A percentile compares a stretch with the other conserved stretches of the same genome.
Evolutionary conservation across 2,329 filamentous ascomycete genomes (phyloP).

Genomic region (Plenodomus tracheiphilus): DNA sequence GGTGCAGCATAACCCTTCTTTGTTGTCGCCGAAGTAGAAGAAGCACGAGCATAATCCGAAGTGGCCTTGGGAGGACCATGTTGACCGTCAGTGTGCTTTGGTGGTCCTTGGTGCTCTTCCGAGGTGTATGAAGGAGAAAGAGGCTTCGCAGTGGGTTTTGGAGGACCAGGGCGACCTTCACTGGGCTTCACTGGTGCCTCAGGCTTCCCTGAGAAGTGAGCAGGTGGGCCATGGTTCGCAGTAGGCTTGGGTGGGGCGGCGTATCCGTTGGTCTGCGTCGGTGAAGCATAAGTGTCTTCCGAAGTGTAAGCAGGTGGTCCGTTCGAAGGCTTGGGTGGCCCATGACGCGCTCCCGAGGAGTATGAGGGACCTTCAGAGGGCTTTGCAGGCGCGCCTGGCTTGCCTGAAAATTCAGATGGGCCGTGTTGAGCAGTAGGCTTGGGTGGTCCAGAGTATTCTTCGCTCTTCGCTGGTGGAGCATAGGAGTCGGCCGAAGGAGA

Average conservation of each 20-base stretch:
- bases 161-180: neutral
- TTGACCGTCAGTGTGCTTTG: neutral
- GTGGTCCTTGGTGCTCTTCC: neutral
- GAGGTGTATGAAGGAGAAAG: neutral
- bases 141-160: neutral
- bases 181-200: neutral
- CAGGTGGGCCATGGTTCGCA: no score
- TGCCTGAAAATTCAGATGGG: neutral
- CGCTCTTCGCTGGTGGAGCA: neutral
- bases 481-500: neutral
- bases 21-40: neutral
- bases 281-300: neutral
- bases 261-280: neutral
- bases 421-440: neutral
- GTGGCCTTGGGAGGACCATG: neutral
- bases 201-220: no score
- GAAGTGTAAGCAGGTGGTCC: neutral
- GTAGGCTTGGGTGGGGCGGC: neutral
- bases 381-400: neutral
- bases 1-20: neutral
- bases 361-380: neutral
- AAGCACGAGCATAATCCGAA: neutral
- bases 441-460: neutral
- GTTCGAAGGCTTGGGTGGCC: neutral
- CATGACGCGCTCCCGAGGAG: neutral